Evolutionary conservation across 148 eudicot species (phyloP).

Genomic region (Rhododendron griersonianum): DNA sequence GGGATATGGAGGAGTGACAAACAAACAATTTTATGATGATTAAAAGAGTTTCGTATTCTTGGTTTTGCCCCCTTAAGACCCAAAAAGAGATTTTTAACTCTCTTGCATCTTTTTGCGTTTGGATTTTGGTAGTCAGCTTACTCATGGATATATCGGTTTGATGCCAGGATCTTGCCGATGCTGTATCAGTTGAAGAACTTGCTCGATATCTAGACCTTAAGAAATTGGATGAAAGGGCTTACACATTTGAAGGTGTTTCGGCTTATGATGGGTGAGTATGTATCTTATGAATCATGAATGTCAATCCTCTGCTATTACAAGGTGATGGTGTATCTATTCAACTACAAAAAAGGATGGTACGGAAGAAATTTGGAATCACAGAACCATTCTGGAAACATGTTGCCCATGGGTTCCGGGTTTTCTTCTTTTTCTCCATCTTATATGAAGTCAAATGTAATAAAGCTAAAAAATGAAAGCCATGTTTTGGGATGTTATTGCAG

Average conservation of each 20-base stretch:
- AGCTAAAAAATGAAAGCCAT: background rate
- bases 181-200: slow-evolving; percentile 85
- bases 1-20: background rate
- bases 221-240: slow-evolving; percentile 82
- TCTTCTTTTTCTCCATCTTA: background rate
- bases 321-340: background rate
- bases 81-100: background rate
- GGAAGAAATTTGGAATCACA: background rate
- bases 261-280: slow-evolving; percentile 73
- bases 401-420: background rate
- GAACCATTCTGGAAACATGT: background rate
- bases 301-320: background rate
- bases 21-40: background rate
- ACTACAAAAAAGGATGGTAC: background rate
- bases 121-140: background rate
- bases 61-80: background rate
- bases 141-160: background rate
- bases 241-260: slow-evolving; percentile 87
- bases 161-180: slow-evolving; percentile 75
- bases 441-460: background rate
- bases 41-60: no score
- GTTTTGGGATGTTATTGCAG: slow-evolving; percentile 37
- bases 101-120: background rate
- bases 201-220: slow-evolving; percentile 88
- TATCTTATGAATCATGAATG: background rate